A percentile compares a stretch with the other conserved stretches of the same genome.
Evolutionary conservation across 345 rosid genomes (phyloP).

Genomic region (Zanthoxylum bungeanum): DNA sequence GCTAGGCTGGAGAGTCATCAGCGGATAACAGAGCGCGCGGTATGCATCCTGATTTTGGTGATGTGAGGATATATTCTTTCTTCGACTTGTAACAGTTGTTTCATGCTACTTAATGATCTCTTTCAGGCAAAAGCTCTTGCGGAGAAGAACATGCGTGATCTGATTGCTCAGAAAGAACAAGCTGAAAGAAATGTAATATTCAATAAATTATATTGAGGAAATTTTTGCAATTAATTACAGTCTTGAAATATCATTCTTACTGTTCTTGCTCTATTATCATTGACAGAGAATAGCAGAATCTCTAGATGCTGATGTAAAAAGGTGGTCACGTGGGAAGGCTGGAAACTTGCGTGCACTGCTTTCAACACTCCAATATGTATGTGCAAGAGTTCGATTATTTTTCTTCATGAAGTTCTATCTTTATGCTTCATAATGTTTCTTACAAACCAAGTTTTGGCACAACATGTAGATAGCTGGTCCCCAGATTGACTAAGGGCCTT

Average conservation of each 20-base stretch:
- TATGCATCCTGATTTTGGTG: constrained; percentile 29
- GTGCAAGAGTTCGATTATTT: constrained; percentile 1
- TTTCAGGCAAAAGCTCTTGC: constrained; percentile 93
- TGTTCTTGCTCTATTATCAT: constrained; percentile 16
- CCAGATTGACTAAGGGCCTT: not conserved
- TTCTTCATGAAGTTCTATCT: constrained; percentile 1
- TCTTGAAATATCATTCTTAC: constrained; percentile 14
- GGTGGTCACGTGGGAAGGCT: constrained; percentile 91
- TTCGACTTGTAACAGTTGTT: constrained; percentile 12
- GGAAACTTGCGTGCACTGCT: constrained; percentile 88
- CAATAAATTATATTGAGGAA: constrained; percentile 3
- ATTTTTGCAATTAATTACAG: not conserved
- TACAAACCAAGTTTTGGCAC: not conserved
- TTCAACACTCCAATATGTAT: constrained; percentile 91
- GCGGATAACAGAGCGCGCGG: constrained; percentile 81
- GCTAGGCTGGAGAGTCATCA: constrained; percentile 75
- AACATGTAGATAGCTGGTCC: not conserved
- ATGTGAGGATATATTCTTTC: not conserved
- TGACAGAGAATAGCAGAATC: constrained; percentile 73
- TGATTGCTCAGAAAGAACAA: constrained; percentile 81
- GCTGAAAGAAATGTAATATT: constrained; percentile 79
- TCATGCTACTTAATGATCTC: constrained; percentile 13
- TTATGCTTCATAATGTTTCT: not conserved
- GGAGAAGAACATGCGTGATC: constrained; percentile 89
- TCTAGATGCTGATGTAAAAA: constrained; percentile 83